Base-by-base conservation (phyloP, 768 basidiomycete genomes). In the Tulasnella sp. region DNA sequence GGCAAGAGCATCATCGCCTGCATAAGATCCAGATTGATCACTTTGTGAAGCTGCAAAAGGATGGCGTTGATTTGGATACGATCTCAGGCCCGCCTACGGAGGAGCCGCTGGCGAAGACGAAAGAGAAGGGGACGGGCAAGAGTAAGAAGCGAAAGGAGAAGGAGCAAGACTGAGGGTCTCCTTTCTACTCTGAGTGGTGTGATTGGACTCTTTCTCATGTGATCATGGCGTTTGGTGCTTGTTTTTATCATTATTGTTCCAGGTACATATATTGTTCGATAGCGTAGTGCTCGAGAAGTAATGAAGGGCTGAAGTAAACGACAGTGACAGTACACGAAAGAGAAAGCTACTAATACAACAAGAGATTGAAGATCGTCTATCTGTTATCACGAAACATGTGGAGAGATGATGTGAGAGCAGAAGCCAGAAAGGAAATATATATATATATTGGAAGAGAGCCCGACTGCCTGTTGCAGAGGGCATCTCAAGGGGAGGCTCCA, bases 1-100 rank as follows among this genome's bases (percentile, higher is more conserved):
- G 89, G 89, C 89, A 92, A 69, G 89, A 92, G 66, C 89, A 91
- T 68, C 84, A 90, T 68, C 80, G 89, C 44, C 88, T 90, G 65
- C 89, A 91, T 68, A 91, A 90, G 67, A 76, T 80, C 11, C 88
- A 87, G 67, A 89, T 91, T 62, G 89, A 90, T 25, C 59, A 52
- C 45, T 53, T 59, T 15, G 31, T 59, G 17, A 31, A 43, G 46
- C 9, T 59, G 38, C 49, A 49, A 15, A 15, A 27, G 24, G 34
- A n/a, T n/a, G 57, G 57, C 11, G 46, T 49, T 29, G 57, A 59
- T 24, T 22, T 59, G 22, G 30, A 49, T 21, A 38, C 57, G 25
- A n/a, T 59, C 9, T 46, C 57, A 2, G 48, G 45, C 7, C 57
- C 57, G 4, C 57, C 57, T 29, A 30, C 27, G 31, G 43, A 10